Evolutionary conservation across 2,329 filamentous ascomycete species (phyloP), one percentile per base, ranked within the genome.

Genomic region (Monilinia laxa): DNA sequence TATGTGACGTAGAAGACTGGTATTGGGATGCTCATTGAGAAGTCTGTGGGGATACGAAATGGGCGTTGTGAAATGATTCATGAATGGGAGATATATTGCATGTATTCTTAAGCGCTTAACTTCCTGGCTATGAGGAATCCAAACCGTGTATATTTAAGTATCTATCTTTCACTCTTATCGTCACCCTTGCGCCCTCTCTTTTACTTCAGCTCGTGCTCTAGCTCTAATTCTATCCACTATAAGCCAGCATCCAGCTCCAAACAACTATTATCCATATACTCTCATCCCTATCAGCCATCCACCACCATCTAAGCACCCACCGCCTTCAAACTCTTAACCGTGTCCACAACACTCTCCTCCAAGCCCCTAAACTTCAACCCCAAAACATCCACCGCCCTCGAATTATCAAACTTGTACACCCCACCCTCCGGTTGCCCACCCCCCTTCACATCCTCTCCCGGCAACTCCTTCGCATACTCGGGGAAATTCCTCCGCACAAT

Each of bases 281-380:
- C 25, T 2, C 25, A 23, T 7, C 31, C 9, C 20, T 4, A n/a
- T 14, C 2, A 14, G 14, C 28, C 9, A 38, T 2, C 47, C 14
- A 62, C 20, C 12, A 16, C 12, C 52, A 57, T 14, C 45, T 38
- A 67, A 49, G 40, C 49, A 35, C 62, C 62, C 14, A 65, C 62
- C 28, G n/a, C 54, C 71, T 77, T 75, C 59, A 79, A 72, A 60
- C 73, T 77, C 71, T 76, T 76, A 14, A 89, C 85, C 7, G 85
- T 84, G 77, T 90, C 88, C 25, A 80, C 77, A 64, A 91, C 82
- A 62, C 81, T 84, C 74, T 85, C 78, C 73, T 89, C 83, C 53
- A 91, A 77, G 0, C 77, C 76, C 68, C 75, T 84, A 73, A 87
- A 90, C 73, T 86, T 80, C 31, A 90, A 70, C 0, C 86, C 87